phyloP scores from a whole-genome alignment of 129 eudicot genomes.

The Smallanthus sonchifolius region DNA sequence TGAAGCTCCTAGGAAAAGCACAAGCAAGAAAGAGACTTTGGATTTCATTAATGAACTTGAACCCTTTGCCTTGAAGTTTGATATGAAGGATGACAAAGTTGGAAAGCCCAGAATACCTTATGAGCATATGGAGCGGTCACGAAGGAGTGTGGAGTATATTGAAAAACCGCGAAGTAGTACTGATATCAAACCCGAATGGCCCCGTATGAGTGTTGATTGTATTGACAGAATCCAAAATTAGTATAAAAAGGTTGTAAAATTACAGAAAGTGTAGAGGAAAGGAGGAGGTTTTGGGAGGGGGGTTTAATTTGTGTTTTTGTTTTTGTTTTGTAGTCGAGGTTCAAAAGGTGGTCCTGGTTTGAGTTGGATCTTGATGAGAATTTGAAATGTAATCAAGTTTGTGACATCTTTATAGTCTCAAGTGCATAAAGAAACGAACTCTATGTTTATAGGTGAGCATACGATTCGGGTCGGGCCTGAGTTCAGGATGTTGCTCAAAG shows the following conservation, averaged over 20 bases:
- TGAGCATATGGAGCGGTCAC: slow-evolving; percentile 65
- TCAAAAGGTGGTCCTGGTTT: slow-evolving; percentile 8
- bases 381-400: slow-evolving; percentile 12
- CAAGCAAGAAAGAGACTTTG: slow-evolving; percentile 51
- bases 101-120: slow-evolving; percentile 48
- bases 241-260: slow-evolving; percentile 16
- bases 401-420: background rate
- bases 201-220: slow-evolving; percentile 79
- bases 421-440: background rate
- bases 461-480: background rate
- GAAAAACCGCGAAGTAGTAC: slow-evolving; percentile 56
- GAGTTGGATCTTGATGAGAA: slow-evolving; percentile 22
- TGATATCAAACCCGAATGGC: slow-evolving; percentile 58
- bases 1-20: slow-evolving; percentile 67
- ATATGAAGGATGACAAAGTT: slow-evolving; percentile 35
- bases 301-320: slow-evolving; percentile 36
- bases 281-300: background rate
- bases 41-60: slow-evolving; percentile 24
- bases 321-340: slow-evolving; percentile 20
- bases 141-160: slow-evolving; percentile 66
- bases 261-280: slow-evolving; percentile 16
- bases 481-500: background rate
- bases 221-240: slow-evolving; percentile 43
- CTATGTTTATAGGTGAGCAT: background rate
- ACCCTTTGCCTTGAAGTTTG: slow-evolving; percentile 36